Evolutionary conservation across 139 green algal genomes (phyloP).

Genomic region (Mesotaenium endlicherianum): DNA sequence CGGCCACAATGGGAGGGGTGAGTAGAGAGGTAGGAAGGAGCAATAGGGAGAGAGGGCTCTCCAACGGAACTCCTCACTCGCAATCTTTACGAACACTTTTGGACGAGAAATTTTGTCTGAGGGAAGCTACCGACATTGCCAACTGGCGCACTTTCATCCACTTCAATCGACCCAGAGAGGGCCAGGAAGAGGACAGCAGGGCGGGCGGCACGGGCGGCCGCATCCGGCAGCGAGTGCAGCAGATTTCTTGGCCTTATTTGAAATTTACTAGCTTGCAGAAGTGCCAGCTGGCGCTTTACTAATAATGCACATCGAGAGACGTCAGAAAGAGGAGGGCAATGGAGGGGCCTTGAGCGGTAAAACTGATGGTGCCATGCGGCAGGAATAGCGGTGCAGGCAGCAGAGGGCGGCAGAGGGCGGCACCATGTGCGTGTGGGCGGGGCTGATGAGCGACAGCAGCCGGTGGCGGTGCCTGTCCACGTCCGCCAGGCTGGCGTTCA

Average conservation of each 20-base stretch:
- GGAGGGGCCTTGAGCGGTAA: background rate
- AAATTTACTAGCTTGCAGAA: background rate
- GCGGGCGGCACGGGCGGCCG: too few relatives aligned
- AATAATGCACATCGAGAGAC: background rate
- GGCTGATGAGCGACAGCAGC: constrained; percentile 75
- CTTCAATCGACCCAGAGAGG: too few relatives aligned
- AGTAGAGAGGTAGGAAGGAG: background rate
- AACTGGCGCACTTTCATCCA: background rate
- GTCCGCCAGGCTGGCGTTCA: constrained; percentile 72
- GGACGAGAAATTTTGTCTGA: background rate
- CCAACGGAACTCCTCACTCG: background rate
- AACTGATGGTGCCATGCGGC: background rate
- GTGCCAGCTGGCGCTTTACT: background rate
- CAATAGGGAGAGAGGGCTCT: background rate
- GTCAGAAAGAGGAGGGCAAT: background rate
- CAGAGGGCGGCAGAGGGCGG: too few relatives aligned
- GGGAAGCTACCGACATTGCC: background rate
- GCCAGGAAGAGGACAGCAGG: too few relatives aligned
- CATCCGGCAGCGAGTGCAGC: too few relatives aligned
- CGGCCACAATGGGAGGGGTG: too few relatives aligned
- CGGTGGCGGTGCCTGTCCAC: constrained; percentile 58
- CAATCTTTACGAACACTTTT: background rate
- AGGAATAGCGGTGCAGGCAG: too few relatives aligned
- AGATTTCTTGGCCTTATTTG: background rate
- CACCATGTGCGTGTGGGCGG: constrained; percentile 81